Conservation (phyloP, 352 stramenopile species). For the Aphanomyces invadans region DNA sequence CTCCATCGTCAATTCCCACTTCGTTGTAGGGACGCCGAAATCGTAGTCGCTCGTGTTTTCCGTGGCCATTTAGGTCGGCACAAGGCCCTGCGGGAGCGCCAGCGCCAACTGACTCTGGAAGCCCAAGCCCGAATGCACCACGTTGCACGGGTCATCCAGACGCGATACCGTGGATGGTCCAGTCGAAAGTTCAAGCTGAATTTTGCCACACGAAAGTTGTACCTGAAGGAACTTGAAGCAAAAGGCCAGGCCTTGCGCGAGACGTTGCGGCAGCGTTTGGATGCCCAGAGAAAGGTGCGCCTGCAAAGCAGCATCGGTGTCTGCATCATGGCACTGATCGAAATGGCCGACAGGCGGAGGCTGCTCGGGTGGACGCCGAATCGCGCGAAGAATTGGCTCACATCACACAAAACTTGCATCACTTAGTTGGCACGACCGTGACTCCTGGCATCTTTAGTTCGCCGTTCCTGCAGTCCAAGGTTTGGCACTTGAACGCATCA, state of each 20-base stretch:
- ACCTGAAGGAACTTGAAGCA: conserved; percentile 38
- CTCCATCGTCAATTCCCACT: too few species aligned
- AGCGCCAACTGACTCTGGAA: conserved; percentile 26
- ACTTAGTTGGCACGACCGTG: conserved; percentile 47
- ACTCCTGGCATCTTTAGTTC: conserved; percentile 61
- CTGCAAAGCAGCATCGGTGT: neutral
- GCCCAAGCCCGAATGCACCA: conserved; percentile 35
- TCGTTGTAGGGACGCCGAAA: conserved; percentile 37
- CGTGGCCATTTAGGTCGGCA: conserved; percentile 44
- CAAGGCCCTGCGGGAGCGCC: conserved; percentile 28
- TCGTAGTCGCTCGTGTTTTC: conserved; percentile 49
- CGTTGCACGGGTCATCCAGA: conserved; percentile 50
- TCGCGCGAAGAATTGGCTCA: conserved; percentile 40
- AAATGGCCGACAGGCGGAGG: conserved; percentile 29
- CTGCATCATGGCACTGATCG: neutral
- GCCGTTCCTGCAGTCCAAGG: conserved; percentile 25
- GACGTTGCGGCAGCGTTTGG: conserved; percentile 38
- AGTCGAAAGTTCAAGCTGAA: conserved; percentile 45
- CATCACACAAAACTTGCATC: conserved; percentile 53
- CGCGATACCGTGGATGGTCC: conserved; percentile 37
- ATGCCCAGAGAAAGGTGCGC: conserved; percentile 37
- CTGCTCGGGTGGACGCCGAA: conserved; percentile 30
- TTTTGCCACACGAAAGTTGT: conserved; percentile 53
- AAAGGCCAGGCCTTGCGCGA: conserved; percentile 47
- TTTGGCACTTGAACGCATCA: neutral